phyloP scores from a whole-genome alignment of 176 grass and related monocot species.

The Microstegium vimineum region DNA sequence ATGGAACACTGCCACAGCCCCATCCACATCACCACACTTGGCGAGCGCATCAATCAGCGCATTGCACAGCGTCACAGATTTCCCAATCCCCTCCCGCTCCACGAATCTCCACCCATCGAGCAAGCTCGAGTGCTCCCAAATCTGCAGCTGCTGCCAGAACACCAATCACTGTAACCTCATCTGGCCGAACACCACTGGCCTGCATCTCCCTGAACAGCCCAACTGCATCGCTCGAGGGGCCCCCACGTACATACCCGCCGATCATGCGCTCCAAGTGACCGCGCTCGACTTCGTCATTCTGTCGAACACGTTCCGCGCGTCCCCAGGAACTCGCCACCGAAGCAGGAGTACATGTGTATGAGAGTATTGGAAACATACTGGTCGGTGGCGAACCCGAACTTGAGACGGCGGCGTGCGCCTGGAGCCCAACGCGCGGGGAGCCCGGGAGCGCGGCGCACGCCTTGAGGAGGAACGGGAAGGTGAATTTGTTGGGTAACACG shows the following conservation, averaged over 20 bases:
- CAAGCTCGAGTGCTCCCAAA: constrained; percentile 66
- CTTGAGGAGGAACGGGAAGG: constrained; percentile 53
- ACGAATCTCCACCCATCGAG: constrained; percentile 52
- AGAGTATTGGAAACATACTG: constrained; percentile 50
- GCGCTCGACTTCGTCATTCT: constrained; percentile 38
- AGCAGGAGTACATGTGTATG: constrained; percentile 53
- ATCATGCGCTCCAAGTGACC: constrained; percentile 85
- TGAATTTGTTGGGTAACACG: constrained; percentile 42
- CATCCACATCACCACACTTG: constrained; percentile 68
- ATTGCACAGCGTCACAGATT: constrained; percentile 44
- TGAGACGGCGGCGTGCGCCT: constrained; percentile 47
- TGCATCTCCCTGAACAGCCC: constrained; percentile 63
- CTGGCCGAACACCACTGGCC: constrained; percentile 23
- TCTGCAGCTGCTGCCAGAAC: constrained; percentile 52
- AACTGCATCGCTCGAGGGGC: constrained; percentile 43
- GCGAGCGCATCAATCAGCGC: constrained; percentile 52
- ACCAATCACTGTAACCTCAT: constrained; percentile 51
- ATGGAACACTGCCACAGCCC: constrained; percentile 40
- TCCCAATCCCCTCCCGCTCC: constrained; percentile 34
- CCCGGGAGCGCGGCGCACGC: constrained; percentile 32
- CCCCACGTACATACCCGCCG: constrained; percentile 53
- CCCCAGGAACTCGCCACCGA: constrained; percentile 33
- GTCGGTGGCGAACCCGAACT: constrained; percentile 46
- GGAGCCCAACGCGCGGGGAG: background rate
- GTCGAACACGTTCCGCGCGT: constrained; percentile 59